Percentiles rank a stretch among this genome's conserved stretches.
Evolutionary conservation across 768 basidiomycete genomes (phyloP).

Genomic region (Kwoniella shandongensis): DNA sequence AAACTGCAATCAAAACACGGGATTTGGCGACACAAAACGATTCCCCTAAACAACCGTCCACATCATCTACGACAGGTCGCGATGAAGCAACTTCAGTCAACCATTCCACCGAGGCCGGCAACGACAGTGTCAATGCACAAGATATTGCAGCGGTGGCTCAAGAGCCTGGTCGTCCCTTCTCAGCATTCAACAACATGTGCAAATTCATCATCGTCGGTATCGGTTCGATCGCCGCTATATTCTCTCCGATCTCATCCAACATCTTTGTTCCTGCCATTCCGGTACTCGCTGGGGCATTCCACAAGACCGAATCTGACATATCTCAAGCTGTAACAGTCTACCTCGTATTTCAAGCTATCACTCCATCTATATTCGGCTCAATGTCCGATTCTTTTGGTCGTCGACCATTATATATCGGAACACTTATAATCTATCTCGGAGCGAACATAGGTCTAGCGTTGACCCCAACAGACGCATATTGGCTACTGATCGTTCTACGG

Average conservation of each 20-base stretch:
- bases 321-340: slow-evolving; percentile 79
- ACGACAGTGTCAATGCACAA: too few relatives aligned
- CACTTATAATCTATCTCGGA: slow-evolving; percentile 64
- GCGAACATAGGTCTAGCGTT: slow-evolving; percentile 68
- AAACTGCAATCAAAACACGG: too few relatives aligned
- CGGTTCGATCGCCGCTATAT: slow-evolving; percentile 40
- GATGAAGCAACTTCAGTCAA: too few relatives aligned
- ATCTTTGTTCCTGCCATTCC: slow-evolving; percentile 82
- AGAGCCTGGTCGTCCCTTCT: slow-evolving; percentile 22
- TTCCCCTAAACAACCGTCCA: too few relatives aligned
- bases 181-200: slow-evolving; percentile 18
- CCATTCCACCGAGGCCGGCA: too few relatives aligned
- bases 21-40: too few relatives aligned
- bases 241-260: slow-evolving; percentile 65
- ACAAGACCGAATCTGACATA: slow-evolving; percentile 68
- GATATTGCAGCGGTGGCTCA: slow-evolving; percentile 2
- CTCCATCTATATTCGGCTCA: slow-evolving; percentile 66
- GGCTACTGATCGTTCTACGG: slow-evolving; percentile 75
- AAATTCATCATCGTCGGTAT: slow-evolving; percentile 36
- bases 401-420: slow-evolving; percentile 56
- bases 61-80: too few relatives aligned
- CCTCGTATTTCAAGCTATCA: slow-evolving; percentile 56
- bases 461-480: slow-evolving; percentile 65
- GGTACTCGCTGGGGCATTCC: slow-evolving; percentile 63
- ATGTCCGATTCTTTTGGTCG: slow-evolving; percentile 57